Base-by-base conservation (phyloP, 306 rosid genomes). In the Glycine latifolia region DNA sequence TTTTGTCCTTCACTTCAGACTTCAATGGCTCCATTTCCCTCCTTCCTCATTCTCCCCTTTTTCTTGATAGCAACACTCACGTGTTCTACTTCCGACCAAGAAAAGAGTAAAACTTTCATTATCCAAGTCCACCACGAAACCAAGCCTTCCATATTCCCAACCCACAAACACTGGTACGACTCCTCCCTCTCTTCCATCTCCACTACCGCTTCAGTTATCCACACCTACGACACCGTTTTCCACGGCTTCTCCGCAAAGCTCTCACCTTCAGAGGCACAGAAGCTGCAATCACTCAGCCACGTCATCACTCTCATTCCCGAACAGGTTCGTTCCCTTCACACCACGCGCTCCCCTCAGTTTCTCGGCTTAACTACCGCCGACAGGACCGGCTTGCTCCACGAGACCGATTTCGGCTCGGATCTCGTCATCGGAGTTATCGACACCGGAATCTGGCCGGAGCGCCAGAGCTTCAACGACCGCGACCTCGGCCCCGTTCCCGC, bases 371-470 rank as follows among this genome's bases (percentile, higher is more conserved):
- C 63, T 63, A 89, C 88, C n/a, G 81, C 93, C n/a, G 92, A 81
- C 68, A 80, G 83, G 2, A 82, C 94, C 4, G 98, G 97, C 1
- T 84, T 94, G 11, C 95, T 94, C 13, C 92, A 87, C 61, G 97
- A 94, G 61, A 88, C 98, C 2, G 94, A 91, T 86, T 94, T 88
- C 52, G 98, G 98, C 7, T 94, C 98, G 1, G 98, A 94, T 88
- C 97, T 94, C 4, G 98, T 94, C 3, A 91, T 94, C 10, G 98
- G 97, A 5, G 97, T 94, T 4, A 87, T 94, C 43, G 98, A 94
- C 62, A 94, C 98, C 4, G 98, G 98, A 8, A 87, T 94, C 58
- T 92, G 93, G 94, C 97, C 98, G 5, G 97, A 92, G 88, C 69
- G 94, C 13, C 80, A 89, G 67, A 92, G 97, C 79, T 94, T 94